phyloP scores from a whole-genome alignment of 305 asterid species.

The Salvia sclarea region DNA sequence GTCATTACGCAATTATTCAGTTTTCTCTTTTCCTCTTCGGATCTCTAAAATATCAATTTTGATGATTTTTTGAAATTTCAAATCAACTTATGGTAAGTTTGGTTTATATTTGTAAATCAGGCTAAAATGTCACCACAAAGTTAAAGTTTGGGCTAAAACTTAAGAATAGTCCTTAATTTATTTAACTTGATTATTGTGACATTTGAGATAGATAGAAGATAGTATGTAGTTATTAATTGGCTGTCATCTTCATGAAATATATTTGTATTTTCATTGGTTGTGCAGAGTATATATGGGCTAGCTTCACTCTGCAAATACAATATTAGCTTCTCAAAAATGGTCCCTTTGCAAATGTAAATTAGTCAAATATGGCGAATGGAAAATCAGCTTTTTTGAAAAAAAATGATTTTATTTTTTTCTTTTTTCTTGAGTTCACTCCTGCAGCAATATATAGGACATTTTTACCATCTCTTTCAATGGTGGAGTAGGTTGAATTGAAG shows the following conservation, averaged over 20 bases:
- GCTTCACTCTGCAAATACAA: conserved; percentile 18
- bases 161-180: too few species aligned
- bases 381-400: conserved; percentile 5
- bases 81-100: too few species aligned
- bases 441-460: conserved; percentile 19
- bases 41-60: too few species aligned
- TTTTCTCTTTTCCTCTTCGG: too few species aligned
- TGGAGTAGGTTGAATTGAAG: neutral
- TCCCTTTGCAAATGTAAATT: conserved; percentile 38
- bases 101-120: too few species aligned
- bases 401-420: too few species aligned
- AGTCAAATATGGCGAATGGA: conserved; percentile 30
- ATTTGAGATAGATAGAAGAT: neutral
- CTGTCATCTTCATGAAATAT: conserved; percentile 12
- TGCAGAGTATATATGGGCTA: conserved; percentile 43
- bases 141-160: too few species aligned
- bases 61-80: too few species aligned
- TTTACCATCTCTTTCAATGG: conserved; percentile 19
- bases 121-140: too few species aligned
- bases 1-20: too few species aligned
- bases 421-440: conserved; percentile 16
- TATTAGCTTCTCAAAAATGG: conserved; percentile 32
- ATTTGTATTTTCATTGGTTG: neutral
- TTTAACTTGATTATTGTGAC: neutral
- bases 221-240: neutral